Base-by-base conservation (phyloP, 208 protist species). In the Trypanosoma brucei region DNA sequence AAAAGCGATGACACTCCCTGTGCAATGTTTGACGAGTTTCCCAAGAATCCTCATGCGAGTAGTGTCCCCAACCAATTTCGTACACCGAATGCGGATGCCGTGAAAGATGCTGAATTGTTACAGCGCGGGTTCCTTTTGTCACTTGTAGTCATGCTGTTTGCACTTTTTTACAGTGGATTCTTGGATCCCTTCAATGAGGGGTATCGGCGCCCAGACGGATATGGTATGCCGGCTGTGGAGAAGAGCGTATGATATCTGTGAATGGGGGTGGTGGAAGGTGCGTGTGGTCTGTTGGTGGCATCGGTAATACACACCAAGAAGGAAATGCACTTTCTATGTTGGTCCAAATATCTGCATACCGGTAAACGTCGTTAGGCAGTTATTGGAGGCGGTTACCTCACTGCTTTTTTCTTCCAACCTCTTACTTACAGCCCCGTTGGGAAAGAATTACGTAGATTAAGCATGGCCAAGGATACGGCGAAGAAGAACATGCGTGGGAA, bases 391-490 rank as follows among this genome's bases (percentile, higher is more conserved):
- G 22, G 22, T 22, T 22, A 22, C 22, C 22, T 22, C 22, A 22
- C 22, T 22, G 22, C 22, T 22, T 22, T 22, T 22, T 22, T 22
- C 22, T 22, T 22, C 22, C 22, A 22, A 22, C 22, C 22, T 22
- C 22, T 22, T 22, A 22, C 22, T 22, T 22, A 22, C 22, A 22
- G 22, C 22, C 22, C 22, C 22, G 22, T 22, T 22, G 22, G 22
- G 22, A 22, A 73, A 36, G 11, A 31, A 30, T 62, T 50, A 54
- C 36, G 8, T 69, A 13, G 5, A 56, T 52, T 7, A 33, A 66
- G 2, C 33, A 96, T 96, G 87, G 81, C 91, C 9, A 94, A 92
- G 63, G 84, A 90, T 53, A 94, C 83, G 2, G 87, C 87, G 5
- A 96, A 96, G 75, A 87, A 80, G 65, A 96, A 94, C 58, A 65